Conservation (phyloP, 2,329 filamentous ascomycete genomes). For the Aureobasidium sp. region DNA sequence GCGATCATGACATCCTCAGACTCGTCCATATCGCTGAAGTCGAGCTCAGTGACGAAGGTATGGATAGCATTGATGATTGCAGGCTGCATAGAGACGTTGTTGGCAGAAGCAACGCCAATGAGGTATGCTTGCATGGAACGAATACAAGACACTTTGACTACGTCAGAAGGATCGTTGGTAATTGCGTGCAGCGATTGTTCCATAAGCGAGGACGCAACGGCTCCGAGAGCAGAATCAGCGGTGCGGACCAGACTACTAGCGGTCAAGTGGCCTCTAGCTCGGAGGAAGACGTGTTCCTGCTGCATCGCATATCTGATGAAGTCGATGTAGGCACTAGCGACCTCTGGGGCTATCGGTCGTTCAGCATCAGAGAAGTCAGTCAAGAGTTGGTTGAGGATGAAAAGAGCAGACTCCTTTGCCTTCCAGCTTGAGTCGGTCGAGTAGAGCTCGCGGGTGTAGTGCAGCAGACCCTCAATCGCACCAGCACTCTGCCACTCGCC, state of each 20-base stretch:
- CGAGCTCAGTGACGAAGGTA: conserved; percentile 69
- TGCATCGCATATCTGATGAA: conserved; percentile 72
- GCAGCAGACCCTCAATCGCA: conserved; percentile 69
- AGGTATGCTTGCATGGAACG: conserved; percentile 69
- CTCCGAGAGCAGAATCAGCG: conserved; percentile 46
- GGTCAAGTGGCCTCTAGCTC: conserved; percentile 79
- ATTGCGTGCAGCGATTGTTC: conserved; percentile 69
- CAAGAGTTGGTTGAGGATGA: conserved; percentile 74
- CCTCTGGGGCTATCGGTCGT: conserved; percentile 59
- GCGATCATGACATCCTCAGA: conserved; percentile 89
- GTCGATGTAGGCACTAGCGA: conserved; percentile 67
- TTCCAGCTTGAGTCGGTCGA: conserved; percentile 49
- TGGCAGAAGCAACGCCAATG: conserved; percentile 41
- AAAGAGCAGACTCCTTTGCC: conserved; percentile 71
- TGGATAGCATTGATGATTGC: conserved; percentile 53
- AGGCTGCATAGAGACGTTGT: conserved; percentile 51
- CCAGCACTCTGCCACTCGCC: conserved; percentile 77
- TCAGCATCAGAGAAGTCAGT: conserved; percentile 74
- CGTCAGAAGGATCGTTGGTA: conserved; percentile 66
- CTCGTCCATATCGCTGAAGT: conserved; percentile 74
- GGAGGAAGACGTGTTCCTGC: conserved; percentile 64
- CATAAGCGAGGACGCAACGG: conserved; percentile 54
- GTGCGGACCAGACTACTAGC: conserved; percentile 71
- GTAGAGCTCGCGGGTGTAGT: conserved; percentile 68
- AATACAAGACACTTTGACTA: conserved; percentile 87